Percentiles rank a stretch among this genome's conserved stretches.
Conservation (phyloP, 1,284 basidiomycete species). For the Puccinia polysora region DNA sequence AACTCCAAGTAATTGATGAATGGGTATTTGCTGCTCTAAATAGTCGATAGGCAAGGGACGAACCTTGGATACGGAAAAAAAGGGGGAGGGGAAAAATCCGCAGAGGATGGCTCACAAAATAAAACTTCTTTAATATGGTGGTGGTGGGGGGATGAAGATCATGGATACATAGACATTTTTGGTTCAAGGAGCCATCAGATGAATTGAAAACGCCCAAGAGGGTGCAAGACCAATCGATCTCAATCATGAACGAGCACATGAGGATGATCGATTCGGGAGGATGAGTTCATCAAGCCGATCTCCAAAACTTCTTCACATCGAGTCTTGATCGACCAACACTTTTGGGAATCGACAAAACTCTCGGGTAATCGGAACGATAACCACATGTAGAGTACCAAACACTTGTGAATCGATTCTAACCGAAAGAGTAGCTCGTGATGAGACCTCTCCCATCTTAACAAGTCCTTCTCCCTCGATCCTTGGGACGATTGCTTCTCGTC, state of each 20-base stretch:
- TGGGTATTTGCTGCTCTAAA: too few species aligned
- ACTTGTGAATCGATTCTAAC: slow-evolving; percentile 78
- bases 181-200: too few species aligned
- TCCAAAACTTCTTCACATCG: slow-evolving; percentile 14
- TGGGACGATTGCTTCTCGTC: neutral
- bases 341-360: slow-evolving; percentile 58
- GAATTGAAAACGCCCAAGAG: too few species aligned
- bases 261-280: neutral
- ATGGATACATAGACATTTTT: too few species aligned
- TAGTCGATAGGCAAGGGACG: too few species aligned
- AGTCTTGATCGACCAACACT: slow-evolving; percentile 8
- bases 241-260: neutral
- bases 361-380: slow-evolving; percentile 71
- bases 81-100: too few species aligned
- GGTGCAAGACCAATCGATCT: neutral
- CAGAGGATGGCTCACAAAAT: too few species aligned
- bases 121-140: too few species aligned
- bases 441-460: slow-evolving; percentile 35
- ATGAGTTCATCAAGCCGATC: slow-evolving; percentile 34
- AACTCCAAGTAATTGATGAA: too few species aligned
- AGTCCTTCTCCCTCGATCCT: neutral
- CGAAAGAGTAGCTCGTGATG: slow-evolving; percentile 53
- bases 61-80: too few species aligned
- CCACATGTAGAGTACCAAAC: slow-evolving; percentile 83
- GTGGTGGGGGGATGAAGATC: too few species aligned